These are phyloP conservation scores for Exophiala spinifera DNA, from an alignment of 2,329 filamentous ascomycete genomes.

Conservation along the genomic window DNA sequence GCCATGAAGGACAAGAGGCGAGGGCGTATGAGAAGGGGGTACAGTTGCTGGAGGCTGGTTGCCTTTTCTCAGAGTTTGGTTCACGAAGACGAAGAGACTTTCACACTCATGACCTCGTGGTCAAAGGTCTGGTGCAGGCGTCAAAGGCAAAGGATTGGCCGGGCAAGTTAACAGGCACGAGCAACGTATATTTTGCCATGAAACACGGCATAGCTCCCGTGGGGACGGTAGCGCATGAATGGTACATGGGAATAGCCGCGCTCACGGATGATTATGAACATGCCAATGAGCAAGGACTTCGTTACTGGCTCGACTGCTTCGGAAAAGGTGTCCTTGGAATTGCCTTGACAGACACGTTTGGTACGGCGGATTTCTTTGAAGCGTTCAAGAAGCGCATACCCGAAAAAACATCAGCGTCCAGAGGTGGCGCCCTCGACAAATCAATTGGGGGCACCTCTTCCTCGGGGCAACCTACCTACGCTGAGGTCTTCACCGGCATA, in stretches of 20 bases:
- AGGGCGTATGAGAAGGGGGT: constrained; percentile 79
- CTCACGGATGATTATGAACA: constrained; percentile 80
- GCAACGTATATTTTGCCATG: constrained; percentile 97
- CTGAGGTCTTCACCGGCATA: constrained; percentile 76
- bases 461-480: constrained; percentile 60
- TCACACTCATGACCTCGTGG: constrained; percentile 88
- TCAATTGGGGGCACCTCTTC: constrained; percentile 22
- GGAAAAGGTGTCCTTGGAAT: constrained; percentile 81
- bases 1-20: constrained; percentile 79
- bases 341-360: constrained; percentile 93
- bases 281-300: constrained; percentile 79
- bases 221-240: constrained; percentile 92
- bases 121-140: constrained; percentile 78
- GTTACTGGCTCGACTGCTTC: constrained; percentile 89
- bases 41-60: constrained; percentile 74
- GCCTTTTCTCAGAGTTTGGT: constrained; percentile 90
- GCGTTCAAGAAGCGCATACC: constrained; percentile 72
- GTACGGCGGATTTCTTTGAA: constrained; percentile 81
- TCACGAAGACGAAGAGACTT: constrained; percentile 87
- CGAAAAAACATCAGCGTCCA: constrained; percentile 39
- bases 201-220: constrained; percentile 79
- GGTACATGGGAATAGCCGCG: constrained; percentile 98
- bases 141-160: constrained; percentile 65
- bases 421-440: constrained; percentile 43
- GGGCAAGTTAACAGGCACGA: constrained; percentile 78